A percentile compares a stretch with the other conserved stretches of the same genome.
phyloP scores from a whole-genome alignment of 768 basidiomycete genomes.

The Calocybe gangraenosa region DNA sequence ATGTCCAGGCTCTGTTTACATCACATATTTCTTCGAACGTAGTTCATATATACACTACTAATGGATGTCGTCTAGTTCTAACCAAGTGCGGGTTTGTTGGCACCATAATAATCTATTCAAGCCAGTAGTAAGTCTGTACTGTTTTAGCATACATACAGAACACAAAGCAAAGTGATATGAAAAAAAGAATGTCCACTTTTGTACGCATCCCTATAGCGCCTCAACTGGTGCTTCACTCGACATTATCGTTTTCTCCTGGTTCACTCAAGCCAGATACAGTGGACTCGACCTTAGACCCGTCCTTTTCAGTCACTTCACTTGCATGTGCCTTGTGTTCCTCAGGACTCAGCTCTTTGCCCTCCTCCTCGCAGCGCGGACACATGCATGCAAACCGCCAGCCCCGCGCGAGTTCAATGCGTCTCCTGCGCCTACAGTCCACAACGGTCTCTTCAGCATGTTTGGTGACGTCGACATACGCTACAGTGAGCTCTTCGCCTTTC shows the following conservation, averaged over 20 bases:
- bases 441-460: slow-evolving; percentile 50
- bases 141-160: too few species aligned
- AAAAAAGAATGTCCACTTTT: too few species aligned
- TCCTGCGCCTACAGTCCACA: slow-evolving; percentile 54
- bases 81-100: too few species aligned
- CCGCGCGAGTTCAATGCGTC: slow-evolving; percentile 69
- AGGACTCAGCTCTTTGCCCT: slow-evolving; percentile 36
- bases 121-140: too few species aligned
- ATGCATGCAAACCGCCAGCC: slow-evolving; percentile 82
- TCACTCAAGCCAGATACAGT: slow-evolving; percentile 23
- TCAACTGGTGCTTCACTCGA: slow-evolving; percentile 9
- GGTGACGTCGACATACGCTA: slow-evolving; percentile 71
- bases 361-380: slow-evolving; percentile 61
- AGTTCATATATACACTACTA: too few species aligned
- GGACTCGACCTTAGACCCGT: slow-evolving; percentile 48
- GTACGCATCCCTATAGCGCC: too few species aligned
- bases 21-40: too few species aligned
- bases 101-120: too few species aligned
- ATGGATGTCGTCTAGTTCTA: too few species aligned
- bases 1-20: neutral
- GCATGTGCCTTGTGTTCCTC: slow-evolving; percentile 27
- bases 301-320: slow-evolving; percentile 32
- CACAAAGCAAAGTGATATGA: too few species aligned
- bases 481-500: slow-evolving; percentile 70
- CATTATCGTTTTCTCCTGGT: slow-evolving; percentile 12